Conservation (phyloP, 78 protist species). For the Neovahlkampfia damariscottae region DNA sequence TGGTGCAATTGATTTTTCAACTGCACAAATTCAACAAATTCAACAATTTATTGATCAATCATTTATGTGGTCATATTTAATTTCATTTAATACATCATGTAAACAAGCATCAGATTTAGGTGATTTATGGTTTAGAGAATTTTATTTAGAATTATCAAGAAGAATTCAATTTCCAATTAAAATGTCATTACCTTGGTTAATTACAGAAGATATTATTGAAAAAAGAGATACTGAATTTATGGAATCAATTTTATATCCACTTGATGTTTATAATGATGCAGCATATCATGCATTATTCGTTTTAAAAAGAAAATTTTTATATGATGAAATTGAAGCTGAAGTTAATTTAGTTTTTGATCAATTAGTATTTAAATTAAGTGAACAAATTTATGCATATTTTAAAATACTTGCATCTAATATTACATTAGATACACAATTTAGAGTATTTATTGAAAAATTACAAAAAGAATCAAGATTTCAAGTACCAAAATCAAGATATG, state of each 20-base stretch:
- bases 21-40: neutral
- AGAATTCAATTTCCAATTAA: constrained; percentile 74
- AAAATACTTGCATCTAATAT: constrained; percentile 39
- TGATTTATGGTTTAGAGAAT: constrained; percentile 77
- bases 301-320: constrained; percentile 48
- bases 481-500: constrained; percentile 44
- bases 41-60: neutral
- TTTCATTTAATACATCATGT: constrained; percentile 3
- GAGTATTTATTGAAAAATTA: neutral
- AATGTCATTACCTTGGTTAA: constrained; percentile 72
- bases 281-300: constrained; percentile 47
- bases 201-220: constrained; percentile 58
- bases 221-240: constrained; percentile 8
- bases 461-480: constrained; percentile 22
- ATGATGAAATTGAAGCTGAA: constrained; percentile 81
- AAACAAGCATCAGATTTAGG: constrained; percentile 48
- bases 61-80: neutral
- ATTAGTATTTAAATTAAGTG: constrained; percentile 52
- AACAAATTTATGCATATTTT: constrained; percentile 47
- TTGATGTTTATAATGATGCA: constrained; percentile 76
- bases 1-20: neutral
- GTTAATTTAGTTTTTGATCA: constrained; percentile 73
- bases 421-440: constrained; percentile 9
- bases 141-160: constrained; percentile 56
- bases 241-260: constrained; percentile 53